Evolutionary conservation across 352 stramenopile species (phyloP), one percentile per base, ranked within the genome.

Genomic region (Lagenidium sp.): DNA sequence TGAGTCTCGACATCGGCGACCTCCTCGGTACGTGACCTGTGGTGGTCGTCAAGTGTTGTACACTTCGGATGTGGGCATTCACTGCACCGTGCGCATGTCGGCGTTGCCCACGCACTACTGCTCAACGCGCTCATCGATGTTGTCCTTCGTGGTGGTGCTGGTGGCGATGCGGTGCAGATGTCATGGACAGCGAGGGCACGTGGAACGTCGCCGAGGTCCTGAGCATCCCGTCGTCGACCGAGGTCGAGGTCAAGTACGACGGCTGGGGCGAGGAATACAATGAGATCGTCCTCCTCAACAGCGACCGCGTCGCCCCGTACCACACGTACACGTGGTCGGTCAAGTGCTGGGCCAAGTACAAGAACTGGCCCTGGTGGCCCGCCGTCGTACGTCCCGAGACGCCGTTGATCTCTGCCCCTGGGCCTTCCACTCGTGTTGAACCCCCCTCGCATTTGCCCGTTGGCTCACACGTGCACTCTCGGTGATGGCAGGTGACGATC

Each of bases 341-440:
- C 50, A 87, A 87, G 47, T 84, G 74, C 45, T 90, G 78, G 78
- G 72, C 77, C 36, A 85, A 82, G 44, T 90, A 85, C 50, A 58
- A 71, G 13, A 90, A 90, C 40, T 90, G 73, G 72, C 78, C 74
- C 1, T 56, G 67, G 36, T 90, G 78, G 78, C 74, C 78, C 3
- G 76, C 72, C 4, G 18, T 90, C 22, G 77, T 90, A 34, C n/a
- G 63, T 57, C 2, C 29, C 30, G 37, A 2, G 5, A 18, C 3
- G 28, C 20, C 36, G 19, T 48, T 24, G 11, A 16, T 35, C 6
- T 18, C 4, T 16, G 11, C 16, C 5, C n/a, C 6, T 10, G 10
- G 11, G 16, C 13, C n/a, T 44, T 18, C 8, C 8, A 8, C 28
- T 15, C 28, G 28, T 32, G 28, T 15, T 32, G 28, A 47, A 3